Evolutionary conservation across 2,329 filamentous ascomycete species (phyloP), one percentile per base, ranked within the genome.

Genomic region (Ustulina deusta): DNA sequence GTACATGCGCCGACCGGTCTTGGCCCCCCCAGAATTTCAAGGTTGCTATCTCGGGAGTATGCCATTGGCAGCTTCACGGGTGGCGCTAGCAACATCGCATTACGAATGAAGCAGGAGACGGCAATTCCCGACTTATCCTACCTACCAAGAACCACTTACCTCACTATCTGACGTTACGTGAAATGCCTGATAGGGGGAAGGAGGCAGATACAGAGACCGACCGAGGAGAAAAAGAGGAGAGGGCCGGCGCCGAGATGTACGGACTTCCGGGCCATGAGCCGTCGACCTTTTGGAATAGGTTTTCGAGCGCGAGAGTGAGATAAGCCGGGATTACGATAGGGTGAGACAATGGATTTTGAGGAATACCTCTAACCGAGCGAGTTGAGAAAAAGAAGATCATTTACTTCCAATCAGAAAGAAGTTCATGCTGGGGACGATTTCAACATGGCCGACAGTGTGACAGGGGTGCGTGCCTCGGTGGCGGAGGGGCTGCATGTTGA

Each of bases 31-130:
- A 22, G 56, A 46, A 22, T 25, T n/a, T 27, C 56, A 20, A 17
- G 57, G 29, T 42, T 42, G 32, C 54, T 60, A 57, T 64, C 60
- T 61, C 29, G 22, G 32, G 40, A 17, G 34, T 54, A 38, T 59
- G 27, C 49, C n/a, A 63, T 57, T 66, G 64, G 46, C 27, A 48
- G 32, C 49, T 58, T 42, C 13, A 27, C 32, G 11, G 29, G 38
- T n/a, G 36, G 56, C 56, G 55, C 61, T 63, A 66, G 55, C 56
- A 51, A 61, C 38, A 34, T 69, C 63, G 63, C 56, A 61, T 61
- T 56, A 42, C 55, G 17, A 63, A 49, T 48, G 56, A 36, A 59
- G 60, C 32, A 57, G 36, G 51, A 60, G 55, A 46, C 40, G 32
- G 17, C 34, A 20, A 40, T 42, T 40, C 25, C n/a, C 44, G 9